Base-by-base conservation (phyloP, 192 early-diverging fungal species). In the Endogone sp. region DNA sequence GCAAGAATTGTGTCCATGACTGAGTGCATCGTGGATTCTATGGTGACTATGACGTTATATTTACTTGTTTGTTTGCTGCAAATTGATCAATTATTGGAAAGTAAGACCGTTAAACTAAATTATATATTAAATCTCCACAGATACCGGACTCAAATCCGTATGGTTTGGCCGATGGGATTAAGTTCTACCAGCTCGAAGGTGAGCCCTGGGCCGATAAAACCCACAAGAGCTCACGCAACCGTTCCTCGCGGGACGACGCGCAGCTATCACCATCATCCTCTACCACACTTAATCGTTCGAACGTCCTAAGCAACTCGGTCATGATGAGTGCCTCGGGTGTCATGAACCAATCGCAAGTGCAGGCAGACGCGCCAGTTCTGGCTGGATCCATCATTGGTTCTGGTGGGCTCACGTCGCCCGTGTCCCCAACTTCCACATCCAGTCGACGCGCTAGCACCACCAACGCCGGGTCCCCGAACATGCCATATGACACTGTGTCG, bases 171-270 rank as follows among this genome's bases (percentile, higher is more conserved):
- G 75, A 83, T 31, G 81, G 81, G 3, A 66, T 83, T 30, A 83
- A 76, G n/a, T 86, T 80, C 32, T 86, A 80, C 37, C 65, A 76
- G n/a, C 57, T 86, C 2, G 78, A 82, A 11, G 81, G 77, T 0
- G 82, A 82, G 9, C 71, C 73, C 23, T 83, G 79, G 81, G 75
- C 70, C 23, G 69, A 67, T 20, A 49, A 69, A 29, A 58, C 61
- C 55, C 66, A 62, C 63, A 74, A 58, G 37, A 72, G 25, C 67
- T 56, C 59, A 24, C 66, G 56, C 63, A 74, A 58, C 27, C 67
- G 25, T 63, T 56, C 59, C 22, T 49, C 37, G 16, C 16, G 6
- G 37, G 9, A 49, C 37, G 16, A 16, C 9, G 6, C 37, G 37
- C 37, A 49, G 37, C 6, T 13, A 44, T 44, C 37, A 44, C 37